Conservation (phyloP, 257 asterid genomes). For the Capsicum chinense region DNA sequence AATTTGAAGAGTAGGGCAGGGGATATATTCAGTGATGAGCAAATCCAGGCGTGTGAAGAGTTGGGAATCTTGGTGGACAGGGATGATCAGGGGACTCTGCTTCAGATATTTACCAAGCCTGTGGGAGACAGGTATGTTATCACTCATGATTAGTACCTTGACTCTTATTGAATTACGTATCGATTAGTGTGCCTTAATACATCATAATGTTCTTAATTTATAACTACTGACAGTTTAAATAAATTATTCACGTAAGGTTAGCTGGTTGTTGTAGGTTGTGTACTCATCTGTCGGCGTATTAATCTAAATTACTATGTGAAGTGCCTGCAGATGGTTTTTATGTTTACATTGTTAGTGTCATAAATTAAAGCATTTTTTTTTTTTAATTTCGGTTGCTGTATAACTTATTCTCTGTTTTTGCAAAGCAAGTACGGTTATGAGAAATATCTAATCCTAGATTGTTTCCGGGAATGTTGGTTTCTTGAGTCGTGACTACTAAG, state of each 20-base stretch:
- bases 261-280: not conserved
- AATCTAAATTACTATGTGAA: not conserved
- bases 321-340: not conserved
- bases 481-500: not conserved
- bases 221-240: not conserved
- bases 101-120: constrained; percentile 97
- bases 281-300: not conserved
- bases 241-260: not conserved
- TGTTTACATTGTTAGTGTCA: not conserved
- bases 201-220: not conserved
- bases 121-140: constrained; percentile 80
- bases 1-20: constrained; percentile 73
- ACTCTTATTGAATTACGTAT: not conserved
- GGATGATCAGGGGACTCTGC: constrained; percentile 97
- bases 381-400: not conserved
- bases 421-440: not conserved
- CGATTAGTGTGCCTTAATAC: not conserved
- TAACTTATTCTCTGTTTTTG: not conserved
- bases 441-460: not conserved
- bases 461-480: not conserved
- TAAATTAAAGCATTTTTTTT: not conserved
- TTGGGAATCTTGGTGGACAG: constrained; percentile 92
- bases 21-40: constrained; percentile 73
- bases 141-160: not conserved
- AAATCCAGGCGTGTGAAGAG: constrained; percentile 84